Percentiles rank a stretch among this genome's conserved stretches.
phyloP scores from a whole-genome alignment of 1,284 basidiomycete genomes.

The Gastroboletus turbinatus region DNA sequence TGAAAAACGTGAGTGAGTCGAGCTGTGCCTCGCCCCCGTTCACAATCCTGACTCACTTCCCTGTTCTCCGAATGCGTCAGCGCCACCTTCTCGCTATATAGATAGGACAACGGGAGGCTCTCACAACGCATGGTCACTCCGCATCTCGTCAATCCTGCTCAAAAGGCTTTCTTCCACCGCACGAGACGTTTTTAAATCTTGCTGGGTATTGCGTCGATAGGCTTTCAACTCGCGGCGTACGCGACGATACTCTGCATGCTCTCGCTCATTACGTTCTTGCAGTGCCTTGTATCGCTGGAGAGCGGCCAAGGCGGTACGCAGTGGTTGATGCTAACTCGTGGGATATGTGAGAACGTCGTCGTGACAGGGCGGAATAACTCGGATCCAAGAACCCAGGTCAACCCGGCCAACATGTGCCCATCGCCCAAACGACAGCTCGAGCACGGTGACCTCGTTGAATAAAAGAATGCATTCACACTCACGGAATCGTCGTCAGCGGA shows the following conservation, averaged over 20 bases:
- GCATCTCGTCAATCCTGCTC: slow-evolving; percentile 30
- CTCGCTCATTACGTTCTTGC: slow-evolving; percentile 33
- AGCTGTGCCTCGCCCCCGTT: slow-evolving; percentile 6
- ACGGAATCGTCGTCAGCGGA: slow-evolving; percentile 29
- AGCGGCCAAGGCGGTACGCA: slow-evolving; percentile 28
- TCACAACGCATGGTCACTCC: slow-evolving; percentile 31
- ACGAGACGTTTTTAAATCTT: slow-evolving; percentile 36
- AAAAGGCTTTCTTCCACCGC: slow-evolving; percentile 37
- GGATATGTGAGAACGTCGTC: slow-evolving; percentile 21
- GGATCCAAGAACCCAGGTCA: slow-evolving; percentile 11
- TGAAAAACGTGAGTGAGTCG: slow-evolving; percentile 27
- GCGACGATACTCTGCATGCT: slow-evolving; percentile 27
- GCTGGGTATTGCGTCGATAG: slow-evolving; percentile 33
- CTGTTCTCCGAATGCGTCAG: slow-evolving; percentile 23
- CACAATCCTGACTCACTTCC: slow-evolving; percentile 31
- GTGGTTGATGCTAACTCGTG: slow-evolving; percentile 27
- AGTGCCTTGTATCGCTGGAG: slow-evolving; percentile 33
- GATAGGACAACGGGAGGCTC: neutral
- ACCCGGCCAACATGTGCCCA: neutral
- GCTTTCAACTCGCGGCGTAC: slow-evolving; percentile 31
- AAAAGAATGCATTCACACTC: slow-evolving; percentile 22
- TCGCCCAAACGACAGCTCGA: neutral
- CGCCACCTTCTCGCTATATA: neutral
- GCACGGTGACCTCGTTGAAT: neutral
- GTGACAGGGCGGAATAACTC: slow-evolving; percentile 21